These are phyloP conservation scores for Coemansia sp. DNA, from an alignment of 192 early-diverging fungal species.

Conservation along the genomic window DNA sequence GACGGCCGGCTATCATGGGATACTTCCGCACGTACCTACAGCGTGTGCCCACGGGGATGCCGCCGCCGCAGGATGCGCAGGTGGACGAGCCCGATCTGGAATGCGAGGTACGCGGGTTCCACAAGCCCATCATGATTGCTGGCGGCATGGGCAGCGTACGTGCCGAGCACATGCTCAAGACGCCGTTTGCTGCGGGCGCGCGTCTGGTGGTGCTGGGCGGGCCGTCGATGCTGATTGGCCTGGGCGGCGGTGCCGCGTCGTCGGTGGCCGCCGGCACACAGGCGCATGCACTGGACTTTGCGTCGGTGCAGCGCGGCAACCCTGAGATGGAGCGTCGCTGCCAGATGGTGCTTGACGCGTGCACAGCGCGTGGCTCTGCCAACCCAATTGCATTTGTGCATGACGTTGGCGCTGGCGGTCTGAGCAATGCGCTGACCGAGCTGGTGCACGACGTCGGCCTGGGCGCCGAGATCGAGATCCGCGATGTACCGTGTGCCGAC, in stretches of 20 bases:
- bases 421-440: slow-evolving; percentile 97
- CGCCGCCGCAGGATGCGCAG: slow-evolving; percentile 1
- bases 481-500: slow-evolving; percentile 88
- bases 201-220: slow-evolving; percentile 90
- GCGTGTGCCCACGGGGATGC: slow-evolving; percentile 30
- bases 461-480: slow-evolving; percentile 87
- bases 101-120: slow-evolving; percentile 86
- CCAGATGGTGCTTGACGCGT: slow-evolving; percentile 95
- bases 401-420: slow-evolving; percentile 98
- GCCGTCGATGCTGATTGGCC: slow-evolving; percentile 96
- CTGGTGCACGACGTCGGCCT: slow-evolving; percentile 93
- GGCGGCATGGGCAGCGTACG: slow-evolving; percentile 94
- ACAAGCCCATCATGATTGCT: slow-evolving; percentile 99
- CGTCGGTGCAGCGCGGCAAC: slow-evolving; percentile 98
- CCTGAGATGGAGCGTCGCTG: slow-evolving; percentile 98
- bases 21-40: slow-evolving; percentile 93
- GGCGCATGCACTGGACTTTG: slow-evolving; percentile 89
- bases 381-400: slow-evolving; percentile 94
- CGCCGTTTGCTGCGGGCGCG: slow-evolving; percentile 74
- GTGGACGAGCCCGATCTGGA: slow-evolving; percentile 51
- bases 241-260: slow-evolving; percentile 97
- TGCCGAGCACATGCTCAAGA: slow-evolving; percentile 84
- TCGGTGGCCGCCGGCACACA: slow-evolving; percentile 88
- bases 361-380: slow-evolving; percentile 71
- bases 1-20: slow-evolving; percentile 88